Base-by-base conservation (phyloP, 768 basidiomycete species). In the Lactarius tabidus region DNA sequence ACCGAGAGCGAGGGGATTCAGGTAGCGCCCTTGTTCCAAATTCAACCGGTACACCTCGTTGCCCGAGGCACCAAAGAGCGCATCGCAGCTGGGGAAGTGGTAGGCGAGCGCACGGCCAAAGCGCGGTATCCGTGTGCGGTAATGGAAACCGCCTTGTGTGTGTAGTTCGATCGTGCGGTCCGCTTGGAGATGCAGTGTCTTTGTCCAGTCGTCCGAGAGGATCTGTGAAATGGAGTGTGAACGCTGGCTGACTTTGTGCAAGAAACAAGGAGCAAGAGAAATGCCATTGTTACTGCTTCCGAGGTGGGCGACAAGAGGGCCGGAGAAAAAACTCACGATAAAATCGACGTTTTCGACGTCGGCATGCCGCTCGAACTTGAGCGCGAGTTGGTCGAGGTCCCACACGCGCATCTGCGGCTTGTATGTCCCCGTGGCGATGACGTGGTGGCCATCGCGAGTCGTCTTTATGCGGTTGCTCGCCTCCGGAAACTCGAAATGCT, bases 331-430 rank as follows among this genome's bases (percentile, higher is more conserved):
- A 90, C 95, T 84, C 79, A 97, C 95, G 81, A 89, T 84, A 78
- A 99, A 99, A 75, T 99, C 97, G 69, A 99, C 90, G 75, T 98
- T 99, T 80, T 98, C 96, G 15, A 90, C 85, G 73, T 99, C 95
- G 2, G 95, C 88, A 72, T 98, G 96, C 41, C 97, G 82, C 79
- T 98, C 96, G 74, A 96, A 98, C 76, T 99, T 98, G 63, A 91
- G 81, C 6, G 93, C 87, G 36, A 99, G 83, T 71, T 96, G 90
- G 74, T 93, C 89, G 43, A 99, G 77, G 75, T 98, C 97, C 88
- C 91, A 99, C 6, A 96, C 93, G 63, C 91, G 84, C 76, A 98
- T 93, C 74, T 97, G 93, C 2, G 97, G 97, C 76, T 99, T 99
- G 79, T 99, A 99, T 3, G 90, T 92, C 29, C 97, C 97, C 28